These are phyloP conservation scores for Agrostemma githago DNA, from an alignment of 148 eudicot genomes.

Conservation along the genomic window DNA sequence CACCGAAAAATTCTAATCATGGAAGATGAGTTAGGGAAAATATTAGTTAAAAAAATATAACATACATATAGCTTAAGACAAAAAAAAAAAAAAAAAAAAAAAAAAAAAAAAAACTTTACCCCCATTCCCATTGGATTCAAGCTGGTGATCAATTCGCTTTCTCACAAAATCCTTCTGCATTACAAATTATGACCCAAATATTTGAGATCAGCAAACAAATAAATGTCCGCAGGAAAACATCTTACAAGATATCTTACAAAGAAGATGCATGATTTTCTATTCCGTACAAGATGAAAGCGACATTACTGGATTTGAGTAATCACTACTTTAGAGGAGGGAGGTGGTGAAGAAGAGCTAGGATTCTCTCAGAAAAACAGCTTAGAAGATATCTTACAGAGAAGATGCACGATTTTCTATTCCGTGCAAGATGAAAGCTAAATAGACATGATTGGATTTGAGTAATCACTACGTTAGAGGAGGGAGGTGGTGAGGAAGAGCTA, in stretches of 20 bases:
- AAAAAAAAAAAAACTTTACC: slow-evolving; percentile 37
- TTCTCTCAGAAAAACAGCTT: background rate
- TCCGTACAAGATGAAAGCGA: background rate
- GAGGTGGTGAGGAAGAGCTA: background rate
- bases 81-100: background rate
- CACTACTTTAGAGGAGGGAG: background rate
- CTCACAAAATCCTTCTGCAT: slow-evolving; percentile 65
- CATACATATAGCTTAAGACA: too few relatives aligned
- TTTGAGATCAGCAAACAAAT: slow-evolving; percentile 8
- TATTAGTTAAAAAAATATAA: background rate
- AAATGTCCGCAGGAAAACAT: background rate
- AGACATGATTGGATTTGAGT: background rate
- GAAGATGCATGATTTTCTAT: background rate
- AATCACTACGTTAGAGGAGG: background rate
- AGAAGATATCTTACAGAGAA: background rate
- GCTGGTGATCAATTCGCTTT: slow-evolving; percentile 63
- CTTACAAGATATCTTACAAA: background rate
- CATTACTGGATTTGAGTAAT: background rate
- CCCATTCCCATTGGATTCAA: slow-evolving; percentile 63
- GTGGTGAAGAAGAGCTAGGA: background rate
- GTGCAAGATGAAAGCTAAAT: background rate
- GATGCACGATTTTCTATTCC: background rate
- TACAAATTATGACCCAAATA: slow-evolving; percentile 8
- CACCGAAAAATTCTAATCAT: slow-evolving; percentile 52
- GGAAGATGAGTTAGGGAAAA: slow-evolving; percentile 4